phyloP scores from a whole-genome alignment of 2,329 filamentous ascomycete species.

The Myriosclerotinia duriaeana region DNA sequence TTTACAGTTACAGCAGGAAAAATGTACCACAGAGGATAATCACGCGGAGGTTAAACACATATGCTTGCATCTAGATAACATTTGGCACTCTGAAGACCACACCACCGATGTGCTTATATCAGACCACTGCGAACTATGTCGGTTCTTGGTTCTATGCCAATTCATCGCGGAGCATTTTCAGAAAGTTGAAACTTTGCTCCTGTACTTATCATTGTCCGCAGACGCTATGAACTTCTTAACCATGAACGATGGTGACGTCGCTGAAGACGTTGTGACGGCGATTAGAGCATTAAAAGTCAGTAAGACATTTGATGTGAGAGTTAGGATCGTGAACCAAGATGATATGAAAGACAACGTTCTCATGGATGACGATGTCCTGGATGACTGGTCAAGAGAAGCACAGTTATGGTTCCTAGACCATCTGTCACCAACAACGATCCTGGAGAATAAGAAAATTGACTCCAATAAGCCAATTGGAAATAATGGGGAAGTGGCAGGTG shows the following conservation, averaged over 20 bases:
- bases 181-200: background rate
- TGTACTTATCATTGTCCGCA: background rate
- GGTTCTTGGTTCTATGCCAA: background rate
- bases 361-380: background rate
- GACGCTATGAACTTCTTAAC: background rate
- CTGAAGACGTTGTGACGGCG: background rate
- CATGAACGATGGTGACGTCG: background rate
- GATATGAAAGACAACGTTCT: no score
- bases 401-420: background rate
- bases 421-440: background rate
- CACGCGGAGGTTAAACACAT: conserved; percentile 1
- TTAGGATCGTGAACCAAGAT: background rate
- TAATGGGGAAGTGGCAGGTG: no score
- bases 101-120: background rate
- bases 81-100: background rate
- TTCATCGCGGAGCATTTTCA: conserved; percentile 13
- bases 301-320: background rate
- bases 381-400: background rate
- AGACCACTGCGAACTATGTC: conserved; percentile 5
- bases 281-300: conserved; percentile 7
- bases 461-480: background rate
- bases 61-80: background rate
- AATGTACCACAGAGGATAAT: background rate
- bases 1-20: background rate
- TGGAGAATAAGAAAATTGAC: background rate